Evolutionary conservation across 2,329 filamentous ascomycete species (phyloP), one percentile per base, ranked within the genome.

Genomic region (Ophiostoma ips): DNA sequence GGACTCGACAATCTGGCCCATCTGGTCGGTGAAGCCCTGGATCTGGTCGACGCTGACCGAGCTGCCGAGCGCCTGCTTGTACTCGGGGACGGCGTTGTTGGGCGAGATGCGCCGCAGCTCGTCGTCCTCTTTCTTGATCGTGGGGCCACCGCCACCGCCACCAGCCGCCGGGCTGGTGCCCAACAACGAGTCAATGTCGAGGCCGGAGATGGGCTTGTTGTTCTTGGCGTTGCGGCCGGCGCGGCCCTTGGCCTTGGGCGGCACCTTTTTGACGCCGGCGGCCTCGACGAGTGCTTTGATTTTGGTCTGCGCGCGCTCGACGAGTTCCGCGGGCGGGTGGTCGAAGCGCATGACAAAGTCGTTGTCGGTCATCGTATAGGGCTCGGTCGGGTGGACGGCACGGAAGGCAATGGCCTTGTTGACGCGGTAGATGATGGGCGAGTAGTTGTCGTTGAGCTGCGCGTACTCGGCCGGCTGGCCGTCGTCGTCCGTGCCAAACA

Each of bases 181-280:
- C n/a, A 96, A 78, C 2, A 96, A 76, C 5, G 79, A 80, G 53
- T 89, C 84, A 36, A 96, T 76, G 58, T 96, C 85, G 37, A 98
- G 80, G 18, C 89, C 89, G 0, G 90, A 96, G 9, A 95, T 76
- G 0, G 92, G 92, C 58, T 90, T 90, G 52, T 52, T 54, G 3
- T 18, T 41, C 5, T 83, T 75, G 1, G 75, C 67, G 30, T 94
- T 81, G 56, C 78, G 77, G 41, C 74, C 72, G 35, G 83, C 83
- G 54, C 80, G 82, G 34, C 84, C 82, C 63, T 87, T 87, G 37
- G 75, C 75, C 63, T 88, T 92, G 0, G 83, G 81, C 8, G 87
- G 85, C 0, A 95, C 87, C 70, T 87, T 87, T 69, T 95, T 95
- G 53, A 98, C 80, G 53, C 87, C 80, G 18, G 87, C 84, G 12